A percentile compares a stretch with the other conserved stretches of the same genome.
phyloP scores from a whole-genome alignment of 176 grass and related monocot species.

The Triticum dicoccoides region DNA sequence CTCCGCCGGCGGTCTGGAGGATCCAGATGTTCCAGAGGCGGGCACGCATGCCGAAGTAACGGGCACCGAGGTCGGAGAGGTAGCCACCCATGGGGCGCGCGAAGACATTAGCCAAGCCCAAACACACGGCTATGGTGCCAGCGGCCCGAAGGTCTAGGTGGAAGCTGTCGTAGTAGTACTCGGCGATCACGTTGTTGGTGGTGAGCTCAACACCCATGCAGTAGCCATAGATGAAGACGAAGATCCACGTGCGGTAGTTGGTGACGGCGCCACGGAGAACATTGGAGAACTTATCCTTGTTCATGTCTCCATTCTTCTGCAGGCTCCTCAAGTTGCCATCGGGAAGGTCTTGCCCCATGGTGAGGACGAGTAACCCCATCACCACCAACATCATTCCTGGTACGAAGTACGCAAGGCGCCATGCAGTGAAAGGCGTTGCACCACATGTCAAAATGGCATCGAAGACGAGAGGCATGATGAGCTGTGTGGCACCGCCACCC shows the following conservation, averaged over 20 bases:
- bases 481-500: constrained; percentile 85
- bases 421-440: constrained; percentile 55
- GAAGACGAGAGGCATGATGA: constrained; percentile 24
- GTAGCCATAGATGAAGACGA: constrained; percentile 86
- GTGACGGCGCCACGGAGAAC: constrained; percentile 55
- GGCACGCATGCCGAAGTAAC: constrained; percentile 66
- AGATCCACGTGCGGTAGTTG: constrained; percentile 93
- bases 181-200: constrained; percentile 86
- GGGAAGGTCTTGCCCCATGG: constrained; percentile 77
- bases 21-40: constrained; percentile 93
- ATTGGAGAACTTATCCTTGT: constrained; percentile 77
- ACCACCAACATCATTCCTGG: constrained; percentile 56
- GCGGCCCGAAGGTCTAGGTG: constrained; percentile 68
- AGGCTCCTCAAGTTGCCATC: constrained; percentile 73
- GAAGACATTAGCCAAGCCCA: constrained; percentile 87
- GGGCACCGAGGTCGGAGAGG: constrained; percentile 53
- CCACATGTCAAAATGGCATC: constrained; percentile 59
- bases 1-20: constrained; percentile 80
- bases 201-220: constrained; percentile 92
- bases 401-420: constrained; percentile 76
- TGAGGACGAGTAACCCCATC: constrained; percentile 68
- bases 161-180: constrained; percentile 83
- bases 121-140: constrained; percentile 79
- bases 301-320: constrained; percentile 61
- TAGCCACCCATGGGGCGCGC: constrained; percentile 61